Evolutionary conservation across 1,139 yeast species (phyloP).

Genomic region (Blastobotrys arbuscula): DNA sequence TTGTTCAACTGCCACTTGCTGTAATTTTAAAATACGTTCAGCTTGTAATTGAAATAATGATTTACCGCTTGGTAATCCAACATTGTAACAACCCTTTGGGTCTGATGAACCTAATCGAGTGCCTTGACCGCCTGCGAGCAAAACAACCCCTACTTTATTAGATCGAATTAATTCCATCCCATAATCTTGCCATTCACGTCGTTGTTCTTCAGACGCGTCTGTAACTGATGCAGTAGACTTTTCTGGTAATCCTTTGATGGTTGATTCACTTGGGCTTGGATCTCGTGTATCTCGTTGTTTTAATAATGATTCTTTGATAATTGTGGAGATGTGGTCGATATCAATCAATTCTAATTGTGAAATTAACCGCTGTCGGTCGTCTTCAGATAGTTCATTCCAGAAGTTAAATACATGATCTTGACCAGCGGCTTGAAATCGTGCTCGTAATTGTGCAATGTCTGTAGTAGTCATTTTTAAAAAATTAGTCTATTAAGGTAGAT

Average conservation of each 20-base stretch:
- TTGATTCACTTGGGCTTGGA: slow-evolving; percentile 27
- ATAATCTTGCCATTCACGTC: slow-evolving; percentile 43
- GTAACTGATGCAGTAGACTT: slow-evolving; percentile 34
- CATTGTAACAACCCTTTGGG: slow-evolving; percentile 93
- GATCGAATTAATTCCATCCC: slow-evolving; percentile 67
- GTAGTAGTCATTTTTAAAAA: slow-evolving; percentile 22
- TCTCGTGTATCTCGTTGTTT: slow-evolving; percentile 14
- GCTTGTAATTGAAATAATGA: slow-evolving; percentile 91
- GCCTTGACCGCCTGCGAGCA: slow-evolving; percentile 99
- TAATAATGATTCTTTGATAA: slow-evolving; percentile 11
- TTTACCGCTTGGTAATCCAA: slow-evolving; percentile 76
- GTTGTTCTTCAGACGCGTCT: slow-evolving; percentile 20
- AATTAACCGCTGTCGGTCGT: slow-evolving; percentile 27
- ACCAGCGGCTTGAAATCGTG: slow-evolving; percentile 33
- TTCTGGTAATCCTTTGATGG: slow-evolving; percentile 35
- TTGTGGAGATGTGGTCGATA: slow-evolving; percentile 32
- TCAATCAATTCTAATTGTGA: slow-evolving; percentile 35
- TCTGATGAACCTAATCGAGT: slow-evolving; percentile 81
- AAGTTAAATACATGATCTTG: slow-evolving; percentile 40
- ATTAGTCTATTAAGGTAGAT: neutral
- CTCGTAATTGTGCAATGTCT: slow-evolving; percentile 23
- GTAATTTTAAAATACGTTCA: slow-evolving; percentile 66
- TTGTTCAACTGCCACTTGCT: slow-evolving; percentile 46
- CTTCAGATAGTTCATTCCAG: slow-evolving; percentile 32
- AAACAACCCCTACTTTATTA: slow-evolving; percentile 78